Evolutionary conservation across 768 basidiomycete species (phyloP).

Genomic region (Amanita pallidorosea): DNA sequence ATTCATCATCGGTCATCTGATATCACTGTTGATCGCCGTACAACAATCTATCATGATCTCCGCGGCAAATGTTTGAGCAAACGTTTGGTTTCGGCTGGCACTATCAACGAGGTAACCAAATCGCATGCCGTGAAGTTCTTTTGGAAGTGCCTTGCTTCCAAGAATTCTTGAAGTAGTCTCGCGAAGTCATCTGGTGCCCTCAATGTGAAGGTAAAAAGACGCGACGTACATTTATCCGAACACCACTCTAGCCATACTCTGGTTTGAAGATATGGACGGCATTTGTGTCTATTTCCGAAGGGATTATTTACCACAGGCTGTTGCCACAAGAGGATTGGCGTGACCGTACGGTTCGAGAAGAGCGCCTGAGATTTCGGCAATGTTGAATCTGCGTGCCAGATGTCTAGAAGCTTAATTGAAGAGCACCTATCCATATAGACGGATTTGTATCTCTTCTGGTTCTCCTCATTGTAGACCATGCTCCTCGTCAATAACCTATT

Average conservation of each 20-base stretch:
- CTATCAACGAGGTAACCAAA: background rate
- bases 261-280: background rate
- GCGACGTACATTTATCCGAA: background rate
- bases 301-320: background rate
- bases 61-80: background rate
- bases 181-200: no score
- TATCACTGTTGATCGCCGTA: background rate
- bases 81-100: background rate
- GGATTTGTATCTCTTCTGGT: background rate
- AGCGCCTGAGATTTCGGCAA: background rate
- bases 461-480: background rate
- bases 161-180: background rate
- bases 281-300: background rate
- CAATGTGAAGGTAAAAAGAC: background rate
- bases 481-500: constrained; percentile 24
- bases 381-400: background rate
- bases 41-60: background rate
- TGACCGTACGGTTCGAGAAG: background rate
- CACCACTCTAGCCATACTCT: background rate
- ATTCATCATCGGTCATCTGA: background rate
- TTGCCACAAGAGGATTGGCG: background rate
- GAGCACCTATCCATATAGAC: background rate
- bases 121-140: background rate
- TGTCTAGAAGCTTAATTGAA: background rate
- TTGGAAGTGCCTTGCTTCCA: background rate